These are phyloP conservation scores for Metroxylon sagu DNA, from an alignment of 176 grass and related monocot genomes.

Conservation along the genomic window DNA sequence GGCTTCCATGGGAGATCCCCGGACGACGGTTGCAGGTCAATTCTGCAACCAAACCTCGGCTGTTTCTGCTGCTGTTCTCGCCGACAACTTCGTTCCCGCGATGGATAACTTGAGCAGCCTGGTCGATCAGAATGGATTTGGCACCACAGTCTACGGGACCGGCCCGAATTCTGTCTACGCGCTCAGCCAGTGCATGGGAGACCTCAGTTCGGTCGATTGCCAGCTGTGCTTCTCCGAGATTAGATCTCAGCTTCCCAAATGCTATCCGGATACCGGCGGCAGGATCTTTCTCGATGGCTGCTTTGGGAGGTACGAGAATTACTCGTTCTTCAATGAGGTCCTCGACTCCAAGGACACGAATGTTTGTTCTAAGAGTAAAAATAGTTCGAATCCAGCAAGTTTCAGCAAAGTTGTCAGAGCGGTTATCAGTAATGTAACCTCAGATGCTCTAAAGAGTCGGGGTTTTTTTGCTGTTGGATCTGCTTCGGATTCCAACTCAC, in stretches of 20 bases:
- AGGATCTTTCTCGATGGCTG: constrained; percentile 68
- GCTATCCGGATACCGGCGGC: constrained; percentile 55
- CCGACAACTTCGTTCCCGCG: constrained; percentile 51
- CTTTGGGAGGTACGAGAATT: constrained; percentile 63
- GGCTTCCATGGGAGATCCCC: constrained; percentile 26
- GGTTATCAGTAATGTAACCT: constrained; percentile 39
- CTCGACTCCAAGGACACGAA: constrained; percentile 16
- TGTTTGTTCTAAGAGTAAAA: constrained; percentile 12
- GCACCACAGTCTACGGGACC: constrained; percentile 33
- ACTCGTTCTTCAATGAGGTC: constrained; percentile 57
- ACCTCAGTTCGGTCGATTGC: constrained; percentile 61
- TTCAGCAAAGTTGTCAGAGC: constrained; percentile 36
- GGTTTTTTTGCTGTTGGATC: constrained; percentile 56
- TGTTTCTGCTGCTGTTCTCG: constrained; percentile 31
- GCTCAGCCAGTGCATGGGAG: constrained; percentile 58
- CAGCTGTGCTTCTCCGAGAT: constrained; percentile 77
- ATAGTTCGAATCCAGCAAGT: constrained; percentile 18
- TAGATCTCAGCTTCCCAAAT: constrained; percentile 65
- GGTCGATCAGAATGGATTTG: constrained; percentile 53
- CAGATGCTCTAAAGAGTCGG: constrained; percentile 2
- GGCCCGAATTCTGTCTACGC: constrained; percentile 51
- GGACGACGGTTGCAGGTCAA: constrained; percentile 30
- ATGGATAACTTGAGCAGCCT: constrained; percentile 67
- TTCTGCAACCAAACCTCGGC: constrained; percentile 20
- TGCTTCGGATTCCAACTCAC: not conserved